Conservation (phyloP, 2,329 filamentous ascomycete species). For the Alternaria sp. region DNA sequence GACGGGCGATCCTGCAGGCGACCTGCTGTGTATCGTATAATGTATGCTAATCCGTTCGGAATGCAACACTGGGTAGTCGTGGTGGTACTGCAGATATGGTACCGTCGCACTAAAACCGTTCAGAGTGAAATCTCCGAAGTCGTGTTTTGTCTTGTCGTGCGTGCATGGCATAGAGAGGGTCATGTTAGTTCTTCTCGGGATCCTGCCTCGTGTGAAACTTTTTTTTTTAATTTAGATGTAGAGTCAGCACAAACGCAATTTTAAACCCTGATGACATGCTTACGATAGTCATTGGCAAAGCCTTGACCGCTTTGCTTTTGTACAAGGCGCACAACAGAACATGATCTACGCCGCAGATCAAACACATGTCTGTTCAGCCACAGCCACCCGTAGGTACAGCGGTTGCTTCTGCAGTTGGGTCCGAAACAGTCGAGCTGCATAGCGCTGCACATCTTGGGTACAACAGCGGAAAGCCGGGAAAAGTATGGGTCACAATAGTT, state of each 20-base stretch:
- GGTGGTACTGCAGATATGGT: slow-evolving; percentile 5
- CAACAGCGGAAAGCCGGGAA: not conserved
- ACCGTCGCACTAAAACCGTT: slow-evolving; percentile 11
- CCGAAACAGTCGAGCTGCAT: slow-evolving; percentile 6
- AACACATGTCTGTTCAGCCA: not conserved
- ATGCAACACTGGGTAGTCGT: slow-evolving; percentile 4
- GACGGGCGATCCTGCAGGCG: slow-evolving; percentile 14
- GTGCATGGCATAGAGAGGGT: not conserved
- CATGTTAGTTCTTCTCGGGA: not conserved
- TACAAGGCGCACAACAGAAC: slow-evolving; percentile 6
- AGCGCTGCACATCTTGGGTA: slow-evolving; percentile 4
- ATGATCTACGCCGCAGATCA: slow-evolving; percentile 1
- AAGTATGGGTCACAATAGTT: slow-evolving; percentile 21
- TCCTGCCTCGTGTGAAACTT: not conserved
- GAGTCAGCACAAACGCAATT: not conserved
- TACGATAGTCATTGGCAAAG: slow-evolving; percentile 1
- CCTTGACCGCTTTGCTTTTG: not conserved
- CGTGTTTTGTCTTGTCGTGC: not conserved
- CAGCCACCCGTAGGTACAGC: not conserved
- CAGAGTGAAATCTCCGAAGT: slow-evolving; percentile 6
- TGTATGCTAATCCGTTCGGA: slow-evolving; percentile 6
- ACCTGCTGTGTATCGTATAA: slow-evolving; percentile 11
- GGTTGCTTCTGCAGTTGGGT: slow-evolving; percentile 1
- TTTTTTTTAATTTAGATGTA: not conserved
- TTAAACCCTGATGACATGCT: not conserved